Base-by-base conservation (phyloP, 768 basidiomycete genomes). In the Mycena rosella region DNA sequence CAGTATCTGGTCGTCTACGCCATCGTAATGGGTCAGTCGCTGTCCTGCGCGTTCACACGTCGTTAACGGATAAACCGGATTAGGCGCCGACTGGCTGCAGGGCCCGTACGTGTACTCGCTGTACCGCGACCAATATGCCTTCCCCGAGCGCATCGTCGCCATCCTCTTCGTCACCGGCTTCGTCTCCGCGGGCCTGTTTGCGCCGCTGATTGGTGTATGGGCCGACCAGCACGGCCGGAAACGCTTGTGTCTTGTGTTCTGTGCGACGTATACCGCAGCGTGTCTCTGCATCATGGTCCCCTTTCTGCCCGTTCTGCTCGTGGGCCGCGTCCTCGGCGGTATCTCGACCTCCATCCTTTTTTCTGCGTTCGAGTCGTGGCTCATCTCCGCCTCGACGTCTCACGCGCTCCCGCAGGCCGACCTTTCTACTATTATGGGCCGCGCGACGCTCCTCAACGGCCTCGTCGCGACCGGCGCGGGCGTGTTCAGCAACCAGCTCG, bases 161-260 rank as follows among this genome's bases (percentile, higher is more conserved):
- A 73, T 90, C 36, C 81, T 94, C 55, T 94, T 93, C 72, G 90
- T 94, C n/a, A 90, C 89, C 0, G 92, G 92, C 2, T 94, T 93
- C 75, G 71, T 90, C 45, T 88, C 90, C 17, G 92, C 90, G 3
- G 92, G 89, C 3, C 55, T 92, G 6, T 83, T 87, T 5, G 91
- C 91, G 2, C 93, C 93, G 4, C 73, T 92, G 5, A 86, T 93
- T 0, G 92, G 92, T 11, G 88, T 87, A 13, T 92, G 90, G 92
- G 93, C 92, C 10, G 92, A 93, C 75, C 88, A 91, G 75, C 85
- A 91, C 70, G 93, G 92, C 17, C 86, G 93, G 15, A 88, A 86
- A 66, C 85, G 81, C 62, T 76, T 93, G 17, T 93, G 92, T 68
- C 82, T 92, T n/a, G 78, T 84, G 20, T 94, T 93, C 78, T 93